Base-by-base conservation (phyloP, 75 land plant genomes). In the Chamaecyparis obtusa region DNA sequence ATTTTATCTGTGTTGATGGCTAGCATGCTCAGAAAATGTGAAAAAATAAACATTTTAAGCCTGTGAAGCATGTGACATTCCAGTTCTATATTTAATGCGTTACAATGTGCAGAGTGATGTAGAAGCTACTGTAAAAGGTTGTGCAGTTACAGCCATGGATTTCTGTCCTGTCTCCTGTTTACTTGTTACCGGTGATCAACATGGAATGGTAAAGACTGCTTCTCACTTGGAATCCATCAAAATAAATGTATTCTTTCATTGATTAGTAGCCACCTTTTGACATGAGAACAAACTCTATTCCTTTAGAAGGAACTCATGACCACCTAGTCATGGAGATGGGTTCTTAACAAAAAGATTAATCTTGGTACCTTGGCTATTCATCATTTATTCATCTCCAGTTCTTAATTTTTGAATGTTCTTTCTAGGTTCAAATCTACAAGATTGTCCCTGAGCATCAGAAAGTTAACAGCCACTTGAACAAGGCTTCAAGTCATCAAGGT, bases 131-230 rank as follows among this genome's bases (percentile, higher is more conserved):
- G 80, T 87, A 76, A 89, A 64, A 74, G 91, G 90, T 82, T 41
- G 87, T 51, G 87, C 95, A 21, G 64, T 96, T 30, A 91, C 95
- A 83, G 92, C 98, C 33, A 86, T 96, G 80, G 90, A 88, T 83
- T 96, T 92, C 86, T 92, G 93, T 87, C 84, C 83, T 33, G 72
- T 69, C 39, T 91, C 92, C 83, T 90, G 91, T 35, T 24, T 95
- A 85, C 94, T 97, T 78, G 89, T 92, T 74, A 89, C 91, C 81
- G 99, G 99, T 80, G 93, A 97, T 87, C 91, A 95, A 75, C 88
- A 75, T 90, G 99, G 98, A 87, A 86, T 83, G 95, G 99, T 97
- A 86, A 92, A 60, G 49, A 35, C 35, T 80, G 88, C n/a, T 57
- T 33, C 48, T 11, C 48, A 80, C 27, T 44, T 27, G 21, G 83